Base-by-base conservation (phyloP, 169 alveolate genomes). In the Perkinsus marinus region DNA sequence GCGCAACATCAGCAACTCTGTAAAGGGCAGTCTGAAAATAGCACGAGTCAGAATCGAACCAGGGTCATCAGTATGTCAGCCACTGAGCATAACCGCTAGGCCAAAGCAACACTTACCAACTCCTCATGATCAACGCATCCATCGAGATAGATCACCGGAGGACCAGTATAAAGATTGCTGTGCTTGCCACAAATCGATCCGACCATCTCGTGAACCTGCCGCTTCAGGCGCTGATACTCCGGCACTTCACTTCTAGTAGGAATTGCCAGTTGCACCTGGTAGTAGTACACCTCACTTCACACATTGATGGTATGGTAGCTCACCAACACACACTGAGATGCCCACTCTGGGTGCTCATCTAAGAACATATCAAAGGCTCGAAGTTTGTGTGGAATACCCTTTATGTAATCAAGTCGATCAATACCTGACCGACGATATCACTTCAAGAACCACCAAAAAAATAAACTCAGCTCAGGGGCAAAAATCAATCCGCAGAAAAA, bases 331-430 rank as follows among this genome's bases (percentile, higher is more conserved):
- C 79, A 57, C 79, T 57, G 79, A 7, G 79, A 57, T n/a, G 37
- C 57, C 95, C 93, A 92, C 39, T 91, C 94, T 0, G 93, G 93
- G 46, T 93, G 92, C 39, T 68, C 47, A 34, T 92, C 93, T 90
- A 94, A 90, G 57, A 93, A 93, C 41, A 92, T 34, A 89, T 93
- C 94, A 90, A 93, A 93, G 41, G 94, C 95, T 68, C 41, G 68
- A 43, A 93, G 93, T 89, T 94, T 94, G 90, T 93, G 95, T n/a
- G 95, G 96, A 36, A 93, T 92, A 37, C 95, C 95, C 91, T 94
- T 94, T 90, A 93, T 93, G 91, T 93, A 94, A 90, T 93, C 96
- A 57, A 94, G 90, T 7, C 95, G 91, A 43, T 93, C 95, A n/a
- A 94, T 91, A 43, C 94, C 94, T 2, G 93, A 90, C n/a, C 69